These are phyloP conservation scores for Penicillium malachiteum DNA, from an alignment of 495 filamentous ascomycete species.

Conservation along the genomic window DNA sequence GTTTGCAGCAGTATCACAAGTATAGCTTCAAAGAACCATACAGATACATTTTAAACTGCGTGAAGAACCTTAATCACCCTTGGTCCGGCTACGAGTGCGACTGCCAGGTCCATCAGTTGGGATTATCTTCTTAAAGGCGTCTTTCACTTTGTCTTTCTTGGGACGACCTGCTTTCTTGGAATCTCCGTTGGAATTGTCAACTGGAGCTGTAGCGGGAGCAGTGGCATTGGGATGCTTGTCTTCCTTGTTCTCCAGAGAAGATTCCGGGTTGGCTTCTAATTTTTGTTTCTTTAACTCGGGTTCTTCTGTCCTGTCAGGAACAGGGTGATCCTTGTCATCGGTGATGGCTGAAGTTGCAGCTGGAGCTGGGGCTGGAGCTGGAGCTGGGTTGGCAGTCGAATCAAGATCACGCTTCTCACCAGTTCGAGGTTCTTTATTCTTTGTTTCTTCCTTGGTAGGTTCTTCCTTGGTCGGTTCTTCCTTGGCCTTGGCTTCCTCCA, in stretches of 20 bases:
- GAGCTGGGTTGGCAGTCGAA: constrained; percentile 7
- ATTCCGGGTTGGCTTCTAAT: not conserved
- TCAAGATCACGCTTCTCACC: constrained; percentile 38
- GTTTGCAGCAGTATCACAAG: too few relatives aligned
- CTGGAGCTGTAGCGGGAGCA: constrained; percentile 8
- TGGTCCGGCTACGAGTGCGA: constrained; percentile 44
- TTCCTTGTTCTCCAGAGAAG: constrained; percentile 6
- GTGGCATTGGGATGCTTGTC: constrained; percentile 19
- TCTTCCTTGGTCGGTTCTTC: not conserved
- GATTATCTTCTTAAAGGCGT: constrained; percentile 28
- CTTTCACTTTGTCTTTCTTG: constrained; percentile 41
- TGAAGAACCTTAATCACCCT: constrained; percentile 18
- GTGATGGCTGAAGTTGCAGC: not conserved
- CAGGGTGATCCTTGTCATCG: not conserved
- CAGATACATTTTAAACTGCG: not conserved
- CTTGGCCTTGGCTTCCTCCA: not conserved
- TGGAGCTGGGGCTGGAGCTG: not conserved
- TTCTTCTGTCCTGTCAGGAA: not conserved
- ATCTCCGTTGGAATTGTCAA: constrained; percentile 14
- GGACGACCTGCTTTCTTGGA: constrained; percentile 33
- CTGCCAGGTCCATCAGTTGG: constrained; percentile 39
- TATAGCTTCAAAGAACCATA: not conserved
- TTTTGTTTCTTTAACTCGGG: not conserved
- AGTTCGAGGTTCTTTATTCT: constrained; percentile 16
- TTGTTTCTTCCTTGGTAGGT: not conserved